Conservation (phyloP, 169 alveolate genomes). For the Eimeria maxima region DNA sequence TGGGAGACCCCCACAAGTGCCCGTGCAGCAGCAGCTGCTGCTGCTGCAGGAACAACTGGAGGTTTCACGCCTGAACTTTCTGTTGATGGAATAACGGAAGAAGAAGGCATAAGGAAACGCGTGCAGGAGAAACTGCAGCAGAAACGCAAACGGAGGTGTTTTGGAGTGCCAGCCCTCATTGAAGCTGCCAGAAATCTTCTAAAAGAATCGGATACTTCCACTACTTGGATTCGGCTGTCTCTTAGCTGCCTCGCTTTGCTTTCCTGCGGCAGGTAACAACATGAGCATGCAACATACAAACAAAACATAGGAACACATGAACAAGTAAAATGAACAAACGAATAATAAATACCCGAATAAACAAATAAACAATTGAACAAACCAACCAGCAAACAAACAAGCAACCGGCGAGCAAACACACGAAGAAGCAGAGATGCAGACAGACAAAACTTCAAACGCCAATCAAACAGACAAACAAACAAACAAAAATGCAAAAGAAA, state of each 20-base stretch:
- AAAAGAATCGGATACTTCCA: background rate
- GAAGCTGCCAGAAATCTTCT: background rate
- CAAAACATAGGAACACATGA: too few relatives aligned
- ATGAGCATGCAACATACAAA: too few relatives aligned
- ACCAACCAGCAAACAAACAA: background rate
- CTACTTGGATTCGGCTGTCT: background rate
- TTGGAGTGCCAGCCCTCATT: conserved; percentile 10
- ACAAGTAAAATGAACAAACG: too few relatives aligned
- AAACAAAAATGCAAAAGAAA: background rate
- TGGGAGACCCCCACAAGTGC: background rate
- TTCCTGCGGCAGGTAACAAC: background rate
- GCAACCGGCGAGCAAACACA: background rate
- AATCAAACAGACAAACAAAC: background rate
- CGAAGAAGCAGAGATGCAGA: background rate
- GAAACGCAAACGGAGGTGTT: background rate
- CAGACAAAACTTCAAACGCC: background rate
- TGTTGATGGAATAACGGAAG: background rate
- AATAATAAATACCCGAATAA: background rate
- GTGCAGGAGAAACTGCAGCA: background rate
- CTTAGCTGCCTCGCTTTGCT: background rate
- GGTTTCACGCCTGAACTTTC: background rate
- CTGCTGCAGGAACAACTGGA: background rate
- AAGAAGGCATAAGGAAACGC: background rate
- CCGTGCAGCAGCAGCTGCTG: background rate
- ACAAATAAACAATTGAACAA: background rate